Base-by-base conservation (phyloP, 805 yeast species). In the Sporopachydermia quercuum region DNA sequence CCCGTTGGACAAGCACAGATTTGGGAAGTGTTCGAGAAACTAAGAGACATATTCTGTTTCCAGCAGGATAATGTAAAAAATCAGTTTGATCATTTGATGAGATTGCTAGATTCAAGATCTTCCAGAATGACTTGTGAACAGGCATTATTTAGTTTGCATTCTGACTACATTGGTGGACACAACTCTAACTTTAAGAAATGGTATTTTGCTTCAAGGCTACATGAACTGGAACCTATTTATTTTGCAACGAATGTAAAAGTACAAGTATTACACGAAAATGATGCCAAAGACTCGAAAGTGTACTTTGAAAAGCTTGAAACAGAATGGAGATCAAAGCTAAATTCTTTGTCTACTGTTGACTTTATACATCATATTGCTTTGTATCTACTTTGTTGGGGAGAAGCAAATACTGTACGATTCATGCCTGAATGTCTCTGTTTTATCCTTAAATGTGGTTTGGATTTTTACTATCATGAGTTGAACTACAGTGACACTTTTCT, bases 401-500 rank as follows among this genome's bases (percentile, higher is more conserved):
- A 85, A 53, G 85, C 94, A 0, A 83, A 81, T 51, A 86, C 83
- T 48, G 53, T 85, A 2, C 65, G 96, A 45, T 85, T 81, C 49
- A 77, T 85, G 75, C 95, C 96, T 0, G 96, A 85, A 52, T 83
- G 94, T 49, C 53, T 85, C 16, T 83, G 93, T 45, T 85, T 86
- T 48, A 71, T 85, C 17, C 84, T 77, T 62, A 82, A 84, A 50
- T 78, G 93, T 48, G 84, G 93, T 38, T 69, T 71, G 37, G 87
- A 80, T 50, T 68, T 68, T 47, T 78, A 68, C 47, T 71, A 70
- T 46, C 66, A 77, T 0, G 53, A 70, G 13, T 66, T 64, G 42
- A 39, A 56, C 5, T 18, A 48, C 38, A 15, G 48, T 65, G 19
- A 53, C n/a, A 23, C 30, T 8, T 8, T 8, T 23, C n/a, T 23